These are phyloP conservation scores for Daldinia concentrica DNA, from an alignment of 495 filamentous ascomycete genomes.

Conservation along the genomic window DNA sequence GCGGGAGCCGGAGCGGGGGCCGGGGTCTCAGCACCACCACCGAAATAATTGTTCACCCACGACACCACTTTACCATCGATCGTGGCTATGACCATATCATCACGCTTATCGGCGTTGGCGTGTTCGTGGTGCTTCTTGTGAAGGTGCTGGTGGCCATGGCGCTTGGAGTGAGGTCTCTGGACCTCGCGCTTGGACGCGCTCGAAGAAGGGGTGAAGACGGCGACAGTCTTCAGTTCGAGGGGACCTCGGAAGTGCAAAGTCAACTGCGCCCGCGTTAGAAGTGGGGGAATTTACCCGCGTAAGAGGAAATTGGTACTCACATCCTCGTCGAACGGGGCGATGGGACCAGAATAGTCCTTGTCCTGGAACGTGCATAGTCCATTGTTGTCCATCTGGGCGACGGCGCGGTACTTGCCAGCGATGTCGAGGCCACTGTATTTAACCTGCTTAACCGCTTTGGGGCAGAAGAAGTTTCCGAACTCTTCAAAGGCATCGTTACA, in stretches of 20 bases:
- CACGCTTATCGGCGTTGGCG: conserved; percentile 35
- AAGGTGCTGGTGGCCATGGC: conserved; percentile 50
- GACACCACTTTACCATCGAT: conserved; percentile 69
- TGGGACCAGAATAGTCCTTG: conserved; percentile 62
- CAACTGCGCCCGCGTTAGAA: conserved; percentile 56
- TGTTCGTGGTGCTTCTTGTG: conserved; percentile 46
- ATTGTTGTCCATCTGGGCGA: conserved; percentile 64
- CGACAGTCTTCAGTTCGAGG: conserved; percentile 67
- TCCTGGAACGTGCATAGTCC: conserved; percentile 63
- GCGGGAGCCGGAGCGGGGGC: conserved; percentile 6
- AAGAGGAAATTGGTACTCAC: conserved; percentile 54
- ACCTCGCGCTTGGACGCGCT: conserved; percentile 31
- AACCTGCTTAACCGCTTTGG: conserved; percentile 62
- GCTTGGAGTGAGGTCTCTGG: conserved; percentile 48
- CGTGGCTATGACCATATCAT: conserved; percentile 61
- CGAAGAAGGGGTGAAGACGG: conserved; percentile 64
- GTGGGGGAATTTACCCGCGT: not conserved
- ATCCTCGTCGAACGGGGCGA: conserved; percentile 73
- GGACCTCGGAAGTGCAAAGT: conserved; percentile 77
- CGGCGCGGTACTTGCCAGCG: conserved; percentile 65
- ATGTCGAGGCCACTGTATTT: conserved; percentile 66
- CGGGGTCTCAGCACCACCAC: conserved; percentile 32
- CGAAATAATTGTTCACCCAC: conserved; percentile 72
- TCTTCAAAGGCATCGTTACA: conserved; percentile 44
- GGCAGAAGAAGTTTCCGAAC: conserved; percentile 65